Evolutionary conservation across 2,329 filamentous ascomycete genomes (phyloP).

Genomic region (Daldinia sp.): DNA sequence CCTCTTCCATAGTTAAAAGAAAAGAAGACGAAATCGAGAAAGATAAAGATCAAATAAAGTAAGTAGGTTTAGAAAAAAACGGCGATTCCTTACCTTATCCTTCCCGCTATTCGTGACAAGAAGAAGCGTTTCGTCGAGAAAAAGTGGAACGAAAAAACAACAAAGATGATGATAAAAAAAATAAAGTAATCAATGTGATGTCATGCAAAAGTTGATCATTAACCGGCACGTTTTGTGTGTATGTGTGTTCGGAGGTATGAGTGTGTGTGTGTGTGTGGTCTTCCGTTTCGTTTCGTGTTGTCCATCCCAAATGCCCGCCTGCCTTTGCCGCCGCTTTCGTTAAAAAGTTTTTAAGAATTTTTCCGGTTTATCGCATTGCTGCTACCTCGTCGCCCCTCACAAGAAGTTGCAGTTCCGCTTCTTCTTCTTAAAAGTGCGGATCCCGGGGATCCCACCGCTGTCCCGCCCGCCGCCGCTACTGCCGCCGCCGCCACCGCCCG

Average conservation of each 20-base stretch:
- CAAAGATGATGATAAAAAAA: constrained; percentile 32
- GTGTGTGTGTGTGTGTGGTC: background rate
- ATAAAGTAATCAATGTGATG: constrained; percentile 32
- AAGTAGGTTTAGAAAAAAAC: constrained; percentile 6
- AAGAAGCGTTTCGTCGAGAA: constrained; percentile 23
- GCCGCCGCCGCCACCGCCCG: constrained; percentile 44
- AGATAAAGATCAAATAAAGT: background rate
- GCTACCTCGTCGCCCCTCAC: constrained; percentile 56
- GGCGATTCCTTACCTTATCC: constrained; percentile 31
- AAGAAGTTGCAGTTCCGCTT: constrained; percentile 86
- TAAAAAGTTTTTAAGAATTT: too few species aligned
- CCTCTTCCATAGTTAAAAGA: background rate
- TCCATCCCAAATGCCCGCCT: constrained; percentile 1
- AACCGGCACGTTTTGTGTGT: constrained; percentile 23
- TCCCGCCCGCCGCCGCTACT: constrained; percentile 50
- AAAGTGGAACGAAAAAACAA: constrained; percentile 27
- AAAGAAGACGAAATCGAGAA: background rate
- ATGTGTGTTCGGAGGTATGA: background rate
- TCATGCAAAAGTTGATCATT: constrained; percentile 49
- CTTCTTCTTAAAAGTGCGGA: constrained; percentile 76
- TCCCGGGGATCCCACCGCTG: constrained; percentile 57
- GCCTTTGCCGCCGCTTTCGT: too few species aligned
- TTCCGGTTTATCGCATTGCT: background rate
- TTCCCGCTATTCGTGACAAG: constrained; percentile 30
- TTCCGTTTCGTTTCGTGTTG: constrained; percentile 10